A percentile compares a stretch with the other conserved stretches of the same genome.
Evolutionary conservation across 495 filamentous ascomycete species (phyloP).

Genomic region (Penicillium coffeae): DNA sequence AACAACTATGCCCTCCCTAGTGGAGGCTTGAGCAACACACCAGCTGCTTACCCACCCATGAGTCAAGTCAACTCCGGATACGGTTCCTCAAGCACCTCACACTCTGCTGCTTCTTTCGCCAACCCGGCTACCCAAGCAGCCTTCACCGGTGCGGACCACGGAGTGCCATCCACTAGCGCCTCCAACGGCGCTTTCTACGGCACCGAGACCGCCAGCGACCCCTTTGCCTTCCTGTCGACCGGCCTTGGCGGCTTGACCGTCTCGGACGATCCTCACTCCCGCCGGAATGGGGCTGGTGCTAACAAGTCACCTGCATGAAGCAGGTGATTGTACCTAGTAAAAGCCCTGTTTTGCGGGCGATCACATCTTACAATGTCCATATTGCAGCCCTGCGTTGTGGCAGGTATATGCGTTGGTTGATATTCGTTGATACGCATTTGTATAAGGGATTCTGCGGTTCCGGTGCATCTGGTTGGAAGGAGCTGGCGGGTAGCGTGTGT

Average conservation of each 20-base stretch:
- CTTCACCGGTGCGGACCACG: conserved; percentile 80
- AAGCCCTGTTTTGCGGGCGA: conserved; percentile 17
- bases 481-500: conserved; percentile 47
- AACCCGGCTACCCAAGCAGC: conserved; percentile 89
- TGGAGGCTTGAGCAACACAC: conserved; percentile 70
- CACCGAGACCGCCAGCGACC: conserved; percentile 64
- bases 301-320: conserved; percentile 49
- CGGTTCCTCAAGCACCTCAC: conserved; percentile 59
- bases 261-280: conserved; percentile 69
- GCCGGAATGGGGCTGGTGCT: conserved; percentile 65
- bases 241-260: conserved; percentile 79
- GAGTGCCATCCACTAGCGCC: conserved; percentile 47
- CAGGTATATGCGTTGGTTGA: conserved; percentile 60
- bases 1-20: conserved; percentile 89
- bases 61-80: conserved; percentile 67
- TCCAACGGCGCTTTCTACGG: conserved; percentile 56
- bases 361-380: conserved; percentile 39
- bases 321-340: conserved; percentile 13
- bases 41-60: conserved; percentile 76
- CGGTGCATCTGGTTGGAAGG: conserved; percentile 50
- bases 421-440: conserved; percentile 55
- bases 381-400: conserved; percentile 34
- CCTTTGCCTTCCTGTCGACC: conserved; percentile 84
- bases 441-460: conserved; percentile 49
- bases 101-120: conserved; percentile 86